Conservation (phyloP, 179 eudicot genomes). For the Patellifolia procumbens region DNA sequence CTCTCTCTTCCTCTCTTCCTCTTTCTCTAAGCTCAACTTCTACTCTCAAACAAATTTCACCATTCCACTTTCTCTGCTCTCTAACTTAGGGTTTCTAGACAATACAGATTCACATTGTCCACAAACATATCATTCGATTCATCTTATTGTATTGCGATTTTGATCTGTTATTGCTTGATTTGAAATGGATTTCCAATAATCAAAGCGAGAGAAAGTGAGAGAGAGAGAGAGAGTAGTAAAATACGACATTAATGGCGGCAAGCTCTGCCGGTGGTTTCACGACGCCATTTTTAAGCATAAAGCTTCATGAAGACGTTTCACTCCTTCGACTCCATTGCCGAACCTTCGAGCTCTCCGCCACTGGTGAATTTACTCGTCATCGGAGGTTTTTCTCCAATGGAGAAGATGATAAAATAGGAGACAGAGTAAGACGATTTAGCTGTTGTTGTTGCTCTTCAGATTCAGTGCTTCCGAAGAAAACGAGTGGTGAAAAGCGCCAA, state of each 20-base stretch:
- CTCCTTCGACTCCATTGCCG: conserved; percentile 14
- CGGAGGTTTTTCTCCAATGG: conserved; percentile 11
- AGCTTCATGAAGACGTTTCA: conserved; percentile 27
- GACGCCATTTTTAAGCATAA: conserved; percentile 28
- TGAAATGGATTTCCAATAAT: background rate
- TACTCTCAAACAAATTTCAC: background rate
- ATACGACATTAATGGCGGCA: conserved; percentile 30
- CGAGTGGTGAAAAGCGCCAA: conserved; percentile 30
- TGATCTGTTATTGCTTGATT: background rate
- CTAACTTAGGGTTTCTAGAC: conserved; percentile 19
- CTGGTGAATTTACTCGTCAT: background rate
- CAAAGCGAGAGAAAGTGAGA: background rate
- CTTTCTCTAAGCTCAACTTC: conserved; percentile 4
- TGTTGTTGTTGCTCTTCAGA: conserved; percentile 36
- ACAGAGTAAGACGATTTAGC: conserved; percentile 4
- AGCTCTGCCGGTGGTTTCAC: conserved; percentile 36
- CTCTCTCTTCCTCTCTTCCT: conserved; percentile 1
- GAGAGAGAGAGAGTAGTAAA: too few relatives aligned
- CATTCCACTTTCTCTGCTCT: background rate
- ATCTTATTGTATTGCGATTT: background rate
- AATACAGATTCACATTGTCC: conserved; percentile 11
- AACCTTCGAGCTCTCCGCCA: conserved; percentile 19
- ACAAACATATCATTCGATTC: background rate
- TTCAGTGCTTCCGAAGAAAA: conserved; percentile 27
- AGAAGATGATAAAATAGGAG: conserved; percentile 17